Evolutionary conservation across 2,329 filamentous ascomycete genomes (phyloP), one percentile per base, ranked within the genome.

Genomic region (Pezicula neosporulosa): DNA sequence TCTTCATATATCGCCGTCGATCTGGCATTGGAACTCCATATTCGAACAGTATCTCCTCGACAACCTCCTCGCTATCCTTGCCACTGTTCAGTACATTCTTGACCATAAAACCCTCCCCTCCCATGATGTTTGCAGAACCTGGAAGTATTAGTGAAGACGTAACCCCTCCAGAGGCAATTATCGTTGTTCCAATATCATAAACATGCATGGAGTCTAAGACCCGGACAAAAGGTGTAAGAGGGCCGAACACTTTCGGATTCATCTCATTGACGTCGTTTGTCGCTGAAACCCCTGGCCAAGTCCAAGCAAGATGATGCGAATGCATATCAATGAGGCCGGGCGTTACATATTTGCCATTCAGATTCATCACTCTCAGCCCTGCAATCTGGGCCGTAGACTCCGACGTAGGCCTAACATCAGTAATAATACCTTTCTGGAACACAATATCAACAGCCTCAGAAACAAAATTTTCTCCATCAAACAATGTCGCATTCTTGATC

Each of bases 311-410:
- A 53, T 73, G 70, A 57, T 76, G 73, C 2, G 72, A 74, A 58
- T 76, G 73, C 67, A 75, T 70, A 54, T 76, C 73, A 2, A 76
- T 67, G 4, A 76, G 57, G 1, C 73, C 73, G 1, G 72, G 72
- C 0, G 72, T 75, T 24, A 75, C 69, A 54, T 68, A 69, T 45
- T 65, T 65, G 6, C 73, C 71, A 28, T 61, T 55, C 33, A 74
- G 49, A 38, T 72, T 53, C 8, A 59, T 33, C 9, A 58, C 44
- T 15, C 50, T 46, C 30, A 64, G 58, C 18, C 65, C 63, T 33
- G 56, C 41, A 10, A 51, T 57, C n/a, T 52, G 53, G 3, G 47
- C 37, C 4, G 47, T 48, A 30, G 36, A 48, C 42, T 37, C 49
- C 2, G 56, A 58, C 0, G 65, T 44, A 10, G 54, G 44, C 3